Conservation (phyloP, 441 rosid species). For the Codiaeum variegatum region DNA sequence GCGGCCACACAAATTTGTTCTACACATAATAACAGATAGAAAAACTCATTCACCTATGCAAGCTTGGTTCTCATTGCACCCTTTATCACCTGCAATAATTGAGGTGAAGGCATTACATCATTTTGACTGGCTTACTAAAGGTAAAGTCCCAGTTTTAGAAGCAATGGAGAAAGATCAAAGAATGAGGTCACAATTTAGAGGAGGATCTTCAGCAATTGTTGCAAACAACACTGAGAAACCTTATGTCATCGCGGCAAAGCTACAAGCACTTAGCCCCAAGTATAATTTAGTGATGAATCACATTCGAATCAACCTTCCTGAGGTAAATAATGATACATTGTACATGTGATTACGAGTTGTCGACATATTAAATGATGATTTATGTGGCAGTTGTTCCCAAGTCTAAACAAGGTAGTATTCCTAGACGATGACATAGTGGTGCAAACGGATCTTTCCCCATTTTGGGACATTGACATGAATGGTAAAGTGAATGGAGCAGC, state of each 20-base stretch:
- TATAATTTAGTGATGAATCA: slow-evolving; percentile 94
- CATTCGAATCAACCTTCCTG: slow-evolving; percentile 87
- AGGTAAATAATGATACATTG: slow-evolving; percentile 53
- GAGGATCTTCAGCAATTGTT: slow-evolving; percentile 82
- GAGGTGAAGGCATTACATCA: slow-evolving; percentile 98
- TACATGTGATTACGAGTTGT: too few species aligned
- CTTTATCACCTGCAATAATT: slow-evolving; percentile 67
- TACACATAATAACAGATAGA: slow-evolving; percentile 87
- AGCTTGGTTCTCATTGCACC: slow-evolving; percentile 95
- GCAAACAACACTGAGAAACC: slow-evolving; percentile 73
- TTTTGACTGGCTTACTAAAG: slow-evolving; percentile 91
- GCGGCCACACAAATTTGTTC: slow-evolving; percentile 57
- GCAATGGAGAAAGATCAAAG: slow-evolving; percentile 94
- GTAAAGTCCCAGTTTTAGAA: slow-evolving; percentile 87
- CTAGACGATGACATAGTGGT: slow-evolving; percentile 92
- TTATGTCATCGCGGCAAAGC: slow-evolving; percentile 73
- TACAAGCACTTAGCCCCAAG: slow-evolving; percentile 92
- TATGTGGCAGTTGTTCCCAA: slow-evolving; percentile 94
- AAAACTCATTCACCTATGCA: slow-evolving; percentile 96
- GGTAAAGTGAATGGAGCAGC: slow-evolving; percentile 93
- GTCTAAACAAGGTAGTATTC: slow-evolving; percentile 81
- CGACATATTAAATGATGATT: too few species aligned
- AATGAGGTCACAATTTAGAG: slow-evolving; percentile 81
- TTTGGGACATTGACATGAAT: slow-evolving; percentile 87
- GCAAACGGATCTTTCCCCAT: slow-evolving; percentile 86